These are phyloP conservation scores for Serpula lacrymans DNA, from an alignment of 768 basidiomycete genomes.

Conservation along the genomic window DNA sequence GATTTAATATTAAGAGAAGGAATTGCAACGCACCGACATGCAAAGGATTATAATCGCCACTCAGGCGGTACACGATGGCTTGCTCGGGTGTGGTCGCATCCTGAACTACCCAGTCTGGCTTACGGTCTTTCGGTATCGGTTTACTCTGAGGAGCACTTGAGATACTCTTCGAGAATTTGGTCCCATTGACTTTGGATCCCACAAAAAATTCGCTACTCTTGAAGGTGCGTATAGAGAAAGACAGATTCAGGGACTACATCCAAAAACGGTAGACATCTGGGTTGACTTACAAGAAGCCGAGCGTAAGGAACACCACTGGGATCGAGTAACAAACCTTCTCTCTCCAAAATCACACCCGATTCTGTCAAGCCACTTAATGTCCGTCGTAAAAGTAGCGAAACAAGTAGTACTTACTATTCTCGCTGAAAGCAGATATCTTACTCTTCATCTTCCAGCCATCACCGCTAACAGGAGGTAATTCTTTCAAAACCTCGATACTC, in stretches of 20 bases:
- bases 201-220: constrained; percentile 22
- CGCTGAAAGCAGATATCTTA: constrained; percentile 60
- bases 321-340: constrained; percentile 58
- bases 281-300: constrained; percentile 50
- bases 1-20: not conserved
- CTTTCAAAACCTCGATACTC: constrained; percentile 69
- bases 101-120: constrained; percentile 38
- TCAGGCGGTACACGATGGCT: constrained; percentile 45
- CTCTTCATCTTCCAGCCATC: constrained; percentile 69
- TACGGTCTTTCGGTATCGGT: constrained; percentile 32
- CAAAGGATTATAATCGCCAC: constrained; percentile 51
- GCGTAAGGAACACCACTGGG: constrained; percentile 53
- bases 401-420: constrained; percentile 58
- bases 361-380: constrained; percentile 40
- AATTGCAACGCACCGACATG: constrained; percentile 35
- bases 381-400: not conserved
- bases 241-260: too few relatives aligned
- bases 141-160: constrained; percentile 32
- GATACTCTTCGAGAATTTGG: constrained; percentile 39
- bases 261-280: too few relatives aligned
- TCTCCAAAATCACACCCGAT: constrained; percentile 63
- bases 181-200: constrained; percentile 1
- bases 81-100: constrained; percentile 41
- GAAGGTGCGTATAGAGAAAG: not conserved
- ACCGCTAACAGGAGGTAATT: constrained; percentile 65